Evolutionary conservation across 2,329 filamentous ascomycete genomes (phyloP), one percentile per base, ranked within the genome.

Genomic region (Metarhizium humberi): DNA sequence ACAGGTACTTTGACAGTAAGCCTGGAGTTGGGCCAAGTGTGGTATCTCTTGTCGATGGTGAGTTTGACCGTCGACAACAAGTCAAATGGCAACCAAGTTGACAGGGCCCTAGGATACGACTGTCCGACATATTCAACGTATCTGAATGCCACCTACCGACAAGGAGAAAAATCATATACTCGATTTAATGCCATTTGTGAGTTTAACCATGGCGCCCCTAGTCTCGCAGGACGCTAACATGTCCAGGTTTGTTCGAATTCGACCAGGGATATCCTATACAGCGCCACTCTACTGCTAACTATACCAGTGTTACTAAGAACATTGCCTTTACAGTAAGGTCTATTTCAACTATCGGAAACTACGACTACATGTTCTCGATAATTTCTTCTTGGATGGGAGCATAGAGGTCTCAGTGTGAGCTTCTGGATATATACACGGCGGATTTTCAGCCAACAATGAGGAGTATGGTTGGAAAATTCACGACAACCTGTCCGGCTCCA

Each of bases 261-360:
- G 75, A 75, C 16, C 66, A 75, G 0, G 75, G 75, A 46, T 76
- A 73, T 59, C 73, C 78, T 1, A 72, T 82, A 1, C 71, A 73
- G 51, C 71, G 80, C 1, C 80, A 82, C 62, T 71, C 68, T 16
- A 70, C 72, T 0, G 56, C 58, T 16, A 65, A 65, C 5, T 72
- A 76, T 56, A 71, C 76, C 1, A 68, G 70, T 2, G 71, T 72
- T 1, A 75, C 75, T 14, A 77, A 78, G 62, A 79, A 77, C 57
- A 72, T 70, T 1, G 70, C 73, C 34, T 73, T 81, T 45, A 69
- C 70, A 0, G 65, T 81, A 3, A 69, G 78, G 0, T 71, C 68
- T 1, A 71, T 80, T 3, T 70, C 72, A 1, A 80, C 77, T 0
- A 73, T 82, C 3, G 78, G 77, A 1, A 82, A 81, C 64, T 81